These are phyloP conservation scores for Rhodotorula sp. DNA, from an alignment of 1,284 basidiomycete genomes.

Conservation along the genomic window DNA sequence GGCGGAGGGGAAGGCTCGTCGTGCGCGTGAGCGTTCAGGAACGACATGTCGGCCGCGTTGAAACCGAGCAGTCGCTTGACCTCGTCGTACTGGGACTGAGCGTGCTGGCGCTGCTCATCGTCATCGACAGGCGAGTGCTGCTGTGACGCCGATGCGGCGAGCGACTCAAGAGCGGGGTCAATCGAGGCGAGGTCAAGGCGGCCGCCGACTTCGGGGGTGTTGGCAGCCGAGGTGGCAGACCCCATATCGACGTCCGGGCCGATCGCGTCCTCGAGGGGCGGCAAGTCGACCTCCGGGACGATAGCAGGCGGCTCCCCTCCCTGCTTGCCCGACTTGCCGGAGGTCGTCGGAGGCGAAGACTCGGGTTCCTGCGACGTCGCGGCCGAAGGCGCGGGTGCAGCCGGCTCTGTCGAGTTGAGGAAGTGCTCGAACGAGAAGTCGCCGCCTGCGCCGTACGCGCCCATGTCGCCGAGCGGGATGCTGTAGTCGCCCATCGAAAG, in stretches of 20 bases:
- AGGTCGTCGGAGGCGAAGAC: not conserved
- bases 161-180: constrained; percentile 12
- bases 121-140: not conserved
- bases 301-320: not conserved
- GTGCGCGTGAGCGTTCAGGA: too few species aligned
- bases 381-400: not conserved
- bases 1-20: not conserved
- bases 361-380: not conserved
- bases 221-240: not conserved
- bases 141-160: constrained; percentile 4
- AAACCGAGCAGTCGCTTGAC: constrained; percentile 15
- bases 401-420: constrained; percentile 7
- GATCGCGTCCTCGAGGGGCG: not conserved
- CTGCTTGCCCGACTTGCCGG: too few species aligned
- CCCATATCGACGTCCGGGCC: not conserved
- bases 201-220: not conserved
- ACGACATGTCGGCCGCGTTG: not conserved
- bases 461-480: constrained; percentile 22
- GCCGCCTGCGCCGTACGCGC: constrained; percentile 11
- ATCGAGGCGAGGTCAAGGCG: constrained; percentile 6
- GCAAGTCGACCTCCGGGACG: not conserved
- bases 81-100: constrained; percentile 7
- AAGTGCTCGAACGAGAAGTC: constrained; percentile 16
- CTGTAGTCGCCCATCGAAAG: constrained; percentile 10
- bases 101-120: not conserved